These are phyloP conservation scores for Aspergillus sp. DNA, from an alignment of 2,329 filamentous ascomycete species.

Conservation along the genomic window DNA sequence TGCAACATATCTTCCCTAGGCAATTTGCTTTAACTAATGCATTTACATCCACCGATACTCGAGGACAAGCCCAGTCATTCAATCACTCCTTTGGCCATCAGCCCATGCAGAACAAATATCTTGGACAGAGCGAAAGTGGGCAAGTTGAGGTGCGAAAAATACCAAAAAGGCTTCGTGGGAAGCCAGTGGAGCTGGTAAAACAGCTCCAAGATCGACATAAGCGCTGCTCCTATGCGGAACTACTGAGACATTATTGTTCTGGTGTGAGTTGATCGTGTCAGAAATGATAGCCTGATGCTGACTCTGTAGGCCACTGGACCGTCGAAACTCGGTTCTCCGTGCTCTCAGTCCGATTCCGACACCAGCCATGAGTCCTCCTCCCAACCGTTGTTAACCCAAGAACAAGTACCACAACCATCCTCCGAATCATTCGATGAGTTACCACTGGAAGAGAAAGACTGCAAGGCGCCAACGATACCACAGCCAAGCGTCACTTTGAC, in stretches of 20 bases:
- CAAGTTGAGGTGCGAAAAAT: conserved; percentile 16
- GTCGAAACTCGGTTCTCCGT: conserved; percentile 13
- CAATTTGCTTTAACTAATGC: conserved; percentile 89
- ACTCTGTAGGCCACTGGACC: conserved; percentile 16
- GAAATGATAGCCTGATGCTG: conserved; percentile 4
- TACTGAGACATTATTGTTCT: conserved; percentile 75
- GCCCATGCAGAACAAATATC: conserved; percentile 57
- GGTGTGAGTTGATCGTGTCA: conserved; percentile 28
- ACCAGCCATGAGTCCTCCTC: conserved; percentile 10
- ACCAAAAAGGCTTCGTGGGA: conserved; percentile 55
- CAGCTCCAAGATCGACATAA: conserved; percentile 64
- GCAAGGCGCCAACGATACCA: conserved; percentile 4
- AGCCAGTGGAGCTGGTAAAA: conserved; percentile 52
- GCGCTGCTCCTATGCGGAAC: conserved; percentile 69
- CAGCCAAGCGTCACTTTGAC: conserved; percentile 44
- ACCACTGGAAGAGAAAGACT: background rate
- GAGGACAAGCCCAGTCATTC: conserved; percentile 63
- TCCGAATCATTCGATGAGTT: background rate
- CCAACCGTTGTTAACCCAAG: conserved; percentile 20
- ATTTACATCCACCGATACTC: conserved; percentile 67
- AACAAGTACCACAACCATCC: conserved; percentile 11
- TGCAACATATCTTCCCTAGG: conserved; percentile 90
- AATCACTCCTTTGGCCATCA: conserved; percentile 74
- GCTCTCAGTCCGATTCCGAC: conserved; percentile 5
- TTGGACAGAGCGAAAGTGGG: conserved; percentile 8